Evolutionary conservation across 2,329 filamentous ascomycete species (phyloP), one percentile per base, ranked within the genome.

Genomic region (Neofusicoccum cordaticola): DNA sequence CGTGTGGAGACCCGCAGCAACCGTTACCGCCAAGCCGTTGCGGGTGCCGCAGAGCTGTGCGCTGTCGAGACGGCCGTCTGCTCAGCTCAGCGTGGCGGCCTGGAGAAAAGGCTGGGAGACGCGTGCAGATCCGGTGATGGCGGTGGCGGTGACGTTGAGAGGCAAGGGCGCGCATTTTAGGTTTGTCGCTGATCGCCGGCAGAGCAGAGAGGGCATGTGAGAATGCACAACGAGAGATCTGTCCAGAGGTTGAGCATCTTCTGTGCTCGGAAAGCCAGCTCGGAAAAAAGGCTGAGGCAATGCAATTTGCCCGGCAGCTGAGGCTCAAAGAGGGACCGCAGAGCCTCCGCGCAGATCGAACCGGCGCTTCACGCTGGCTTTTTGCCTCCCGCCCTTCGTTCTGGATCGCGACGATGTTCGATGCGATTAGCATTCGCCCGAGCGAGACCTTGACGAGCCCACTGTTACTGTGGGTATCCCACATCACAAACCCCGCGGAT

Each of bases 1-100:
- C 53, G 34, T 60, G 56, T 60, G 56, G 56, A 60, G 42, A 45
- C 42, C 42, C 42, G 56, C 56, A 60, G 56, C 56, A 60, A 37
- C 27, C 56, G 56, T 47, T 60, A 47, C 56, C 56, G 56, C 56
- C 56, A 60, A 60, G 56, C 27, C 42, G 41, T 35, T 19, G 56
- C 22, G 39, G 41, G 15, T 47, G 27, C 56, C 47, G 56, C 42
- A 60, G 39, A 42, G n/a, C 37, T 57, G 39, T 44, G 41, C 17
- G n/a, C 19, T 37, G 41, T 60, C 56, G 31, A 35, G 22, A 15
- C 19, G 52, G 34, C 37, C 42, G 53, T n/a, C 13, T 35, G 19
- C 19, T 45, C 22, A 58, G 39, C 53, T 58, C 15, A 41, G 19
- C 27, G 27, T 31, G 27, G 4, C 27, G 27, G 27, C n/a, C 13